phyloP scores from a whole-genome alignment of 1,139 yeast species.

The Geotrichum candidum region DNA sequence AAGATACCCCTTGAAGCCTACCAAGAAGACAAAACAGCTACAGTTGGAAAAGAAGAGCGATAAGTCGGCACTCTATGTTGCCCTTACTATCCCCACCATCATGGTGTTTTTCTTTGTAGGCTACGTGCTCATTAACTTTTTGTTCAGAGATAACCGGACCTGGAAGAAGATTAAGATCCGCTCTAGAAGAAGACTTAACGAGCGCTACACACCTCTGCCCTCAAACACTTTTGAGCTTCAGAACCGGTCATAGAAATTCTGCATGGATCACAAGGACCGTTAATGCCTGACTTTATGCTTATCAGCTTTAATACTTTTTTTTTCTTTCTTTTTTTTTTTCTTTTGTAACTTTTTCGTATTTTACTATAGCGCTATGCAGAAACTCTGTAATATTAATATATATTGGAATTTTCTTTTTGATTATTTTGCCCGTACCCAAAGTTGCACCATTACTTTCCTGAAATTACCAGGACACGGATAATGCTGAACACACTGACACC shows the following conservation, averaged over 20 bases:
- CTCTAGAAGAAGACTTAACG: conserved; percentile 10
- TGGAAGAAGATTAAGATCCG: conserved; percentile 17
- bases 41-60: conserved; percentile 16
- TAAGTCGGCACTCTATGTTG: conserved; percentile 59
- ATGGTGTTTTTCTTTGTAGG: conserved; percentile 47
- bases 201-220: conserved; percentile 17
- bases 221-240: conserved; percentile 17
- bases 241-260: not conserved
- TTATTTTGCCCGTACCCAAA: not conserved
- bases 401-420: not conserved
- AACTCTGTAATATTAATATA: not conserved
- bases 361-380: not conserved
- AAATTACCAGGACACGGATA: not conserved
- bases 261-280: not conserved
- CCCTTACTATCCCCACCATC: conserved; percentile 61
- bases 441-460: not conserved
- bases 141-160: conserved; percentile 16
- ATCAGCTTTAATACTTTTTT: not conserved
- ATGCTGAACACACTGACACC: not conserved
- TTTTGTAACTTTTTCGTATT: not conserved
- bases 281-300: not conserved
- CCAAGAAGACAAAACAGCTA: conserved; percentile 51
- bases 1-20: conserved; percentile 52
- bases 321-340: no score
- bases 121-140: conserved; percentile 14